phyloP scores from a whole-genome alignment of 345 rosid species.

The Citrus maxima region DNA sequence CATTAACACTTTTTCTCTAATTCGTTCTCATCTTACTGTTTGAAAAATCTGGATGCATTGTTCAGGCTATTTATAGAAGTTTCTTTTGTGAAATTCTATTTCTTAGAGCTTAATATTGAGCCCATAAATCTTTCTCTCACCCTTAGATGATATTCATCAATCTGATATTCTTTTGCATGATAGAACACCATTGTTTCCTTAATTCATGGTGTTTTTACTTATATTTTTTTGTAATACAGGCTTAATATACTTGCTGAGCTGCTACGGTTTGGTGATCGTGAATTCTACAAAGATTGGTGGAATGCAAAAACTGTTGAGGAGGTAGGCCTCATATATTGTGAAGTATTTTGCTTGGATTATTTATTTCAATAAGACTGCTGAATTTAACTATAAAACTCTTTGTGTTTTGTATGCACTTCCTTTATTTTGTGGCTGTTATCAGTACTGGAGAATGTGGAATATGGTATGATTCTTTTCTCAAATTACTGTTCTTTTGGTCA shows the following conservation, averaged over 20 bases:
- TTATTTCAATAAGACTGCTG: conserved; percentile 13
- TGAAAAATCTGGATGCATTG: neutral
- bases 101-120: neutral
- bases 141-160: neutral
- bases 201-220: neutral
- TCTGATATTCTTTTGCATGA: neutral
- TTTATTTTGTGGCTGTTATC: conserved; percentile 36
- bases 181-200: neutral
- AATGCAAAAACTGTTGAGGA: conserved; percentile 95
- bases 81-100: neutral
- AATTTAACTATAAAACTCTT: conserved; percentile 1
- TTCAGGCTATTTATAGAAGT: neutral
- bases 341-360: conserved; percentile 9
- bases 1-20: neutral
- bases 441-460: conserved; percentile 99
- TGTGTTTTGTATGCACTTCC: conserved; percentile 11
- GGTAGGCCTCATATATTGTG: conserved; percentile 39
- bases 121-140: neutral
- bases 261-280: conserved; percentile 94
- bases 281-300: conserved; percentile 99
- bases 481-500: conserved; percentile 6
- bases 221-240: conserved; percentile 36
- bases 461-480: conserved; percentile 66
- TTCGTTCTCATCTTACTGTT: neutral
- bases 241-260: conserved; percentile 96